phyloP scores from a whole-genome alignment of 1,139 yeast species.

The Sugiyamaella japonica region DNA sequence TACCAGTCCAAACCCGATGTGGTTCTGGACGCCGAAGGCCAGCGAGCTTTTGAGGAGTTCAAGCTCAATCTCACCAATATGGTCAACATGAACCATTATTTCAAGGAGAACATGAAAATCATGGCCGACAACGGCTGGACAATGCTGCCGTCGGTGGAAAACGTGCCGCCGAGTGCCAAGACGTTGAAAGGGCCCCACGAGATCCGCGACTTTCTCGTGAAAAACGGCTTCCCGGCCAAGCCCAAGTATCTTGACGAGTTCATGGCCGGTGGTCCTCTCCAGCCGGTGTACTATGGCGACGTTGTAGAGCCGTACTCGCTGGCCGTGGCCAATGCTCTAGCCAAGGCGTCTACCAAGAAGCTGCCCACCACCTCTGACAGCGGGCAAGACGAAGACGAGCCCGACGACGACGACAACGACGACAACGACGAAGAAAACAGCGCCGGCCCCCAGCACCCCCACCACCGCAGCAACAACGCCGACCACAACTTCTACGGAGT shows the following conservation, averaged over 20 bases:
- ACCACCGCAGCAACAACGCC: background rate
- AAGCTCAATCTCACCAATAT: conserved; percentile 11
- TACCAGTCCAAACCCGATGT: conserved; percentile 8
- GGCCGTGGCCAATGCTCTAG: conserved; percentile 10
- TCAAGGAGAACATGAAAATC: conserved; percentile 8
- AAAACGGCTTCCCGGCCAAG: conserved; percentile 1
- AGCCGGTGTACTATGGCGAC: background rate
- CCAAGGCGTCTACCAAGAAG: conserved; percentile 12
- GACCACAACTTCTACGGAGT: background rate
- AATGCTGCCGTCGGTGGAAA: conserved; percentile 10
- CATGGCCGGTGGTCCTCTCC: background rate
- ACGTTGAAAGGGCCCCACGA: conserved; percentile 6
- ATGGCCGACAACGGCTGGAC: conserved; percentile 10
- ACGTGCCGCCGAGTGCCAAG: background rate
- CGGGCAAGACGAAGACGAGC: background rate
- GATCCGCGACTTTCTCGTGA: background rate
- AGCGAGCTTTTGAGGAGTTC: conserved; percentile 10
- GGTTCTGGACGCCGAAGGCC: conserved; percentile 13
- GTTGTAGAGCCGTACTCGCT: conserved; percentile 4
- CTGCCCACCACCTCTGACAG: background rate
- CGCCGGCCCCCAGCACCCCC: too few relatives aligned
- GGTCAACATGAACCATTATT: conserved; percentile 9
- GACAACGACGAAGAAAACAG: conserved; percentile 2
- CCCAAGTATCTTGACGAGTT: conserved; percentile 9
- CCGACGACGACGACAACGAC: background rate